A percentile compares a stretch with the other conserved stretches of the same genome.
Evolutionary conservation across 345 rosid genomes (phyloP).

Genomic region (Camelina sativa): DNA sequence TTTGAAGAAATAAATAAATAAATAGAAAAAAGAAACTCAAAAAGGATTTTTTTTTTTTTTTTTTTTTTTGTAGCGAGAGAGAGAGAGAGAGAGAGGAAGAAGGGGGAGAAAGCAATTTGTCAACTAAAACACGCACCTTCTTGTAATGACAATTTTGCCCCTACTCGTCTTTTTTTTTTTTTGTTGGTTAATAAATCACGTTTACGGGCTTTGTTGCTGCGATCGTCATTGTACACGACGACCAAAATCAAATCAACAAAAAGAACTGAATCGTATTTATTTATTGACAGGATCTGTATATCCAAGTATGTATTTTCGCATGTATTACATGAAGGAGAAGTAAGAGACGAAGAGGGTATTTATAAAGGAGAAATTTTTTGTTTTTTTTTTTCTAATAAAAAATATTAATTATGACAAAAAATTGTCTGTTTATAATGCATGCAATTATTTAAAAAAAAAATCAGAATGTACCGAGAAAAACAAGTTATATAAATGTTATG

Average conservation of each 20-base stretch:
- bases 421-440: too few species aligned
- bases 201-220: neutral
- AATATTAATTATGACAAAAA: too few species aligned
- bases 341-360: too few species aligned
- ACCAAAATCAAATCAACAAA: neutral
- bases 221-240: constrained; percentile 2
- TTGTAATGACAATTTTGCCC: constrained; percentile 36
- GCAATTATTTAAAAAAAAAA: too few species aligned
- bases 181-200: neutral
- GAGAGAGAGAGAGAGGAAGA: constrained; percentile 33
- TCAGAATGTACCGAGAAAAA: too few species aligned
- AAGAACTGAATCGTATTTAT: neutral
- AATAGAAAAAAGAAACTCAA: neutral
- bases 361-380: too few species aligned
- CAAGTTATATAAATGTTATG: too few species aligned
- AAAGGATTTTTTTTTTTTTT: neutral
- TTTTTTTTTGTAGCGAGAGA: constrained; percentile 35
- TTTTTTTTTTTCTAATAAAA: too few species aligned
- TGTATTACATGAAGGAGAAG: neutral
- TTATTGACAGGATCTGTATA: neutral
- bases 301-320: neutral
- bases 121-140: constrained; percentile 33
- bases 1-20: neutral
- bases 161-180: neutral
- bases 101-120: constrained; percentile 48